Percentiles rank a stretch among this genome's conserved stretches.
Evolutionary conservation across 495 filamentous ascomycete species (phyloP).

Genomic region (Xylaria nigripes): DNA sequence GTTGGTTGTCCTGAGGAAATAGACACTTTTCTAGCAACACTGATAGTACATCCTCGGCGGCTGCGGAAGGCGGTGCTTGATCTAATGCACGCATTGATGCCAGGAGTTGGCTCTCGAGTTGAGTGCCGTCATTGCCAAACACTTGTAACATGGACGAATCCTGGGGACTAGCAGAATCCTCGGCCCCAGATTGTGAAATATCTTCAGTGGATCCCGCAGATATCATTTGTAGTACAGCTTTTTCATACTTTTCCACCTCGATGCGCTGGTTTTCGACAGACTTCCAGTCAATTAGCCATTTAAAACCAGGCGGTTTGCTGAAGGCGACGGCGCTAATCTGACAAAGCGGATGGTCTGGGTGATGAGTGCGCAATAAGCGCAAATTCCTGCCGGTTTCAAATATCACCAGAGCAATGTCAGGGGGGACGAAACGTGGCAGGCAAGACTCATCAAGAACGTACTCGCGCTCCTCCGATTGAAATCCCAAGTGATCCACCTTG

Average conservation of each 20-base stretch:
- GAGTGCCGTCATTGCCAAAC: conserved; percentile 42
- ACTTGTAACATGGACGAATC: conserved; percentile 27
- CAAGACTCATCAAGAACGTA: conserved; percentile 52
- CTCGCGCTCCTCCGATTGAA: conserved; percentile 44
- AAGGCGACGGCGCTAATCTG: conserved; percentile 36
- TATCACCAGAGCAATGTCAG: conserved; percentile 54
- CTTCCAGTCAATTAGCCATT: conserved; percentile 71
- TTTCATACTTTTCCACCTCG: conserved; percentile 57
- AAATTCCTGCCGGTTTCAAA: conserved; percentile 75
- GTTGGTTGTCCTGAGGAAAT: neutral
- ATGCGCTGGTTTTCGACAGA: conserved; percentile 56
- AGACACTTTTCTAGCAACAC: conserved; percentile 24
- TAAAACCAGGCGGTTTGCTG: conserved; percentile 48
- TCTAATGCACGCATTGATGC: conserved; percentile 44
- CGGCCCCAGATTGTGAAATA: neutral
- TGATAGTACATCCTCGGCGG: conserved; percentile 25
- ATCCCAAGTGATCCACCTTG: conserved; percentile 46
- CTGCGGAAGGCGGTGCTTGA: conserved; percentile 19
- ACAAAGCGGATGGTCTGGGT: conserved; percentile 70
- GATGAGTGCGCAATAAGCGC: conserved; percentile 60
- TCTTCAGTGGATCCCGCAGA: neutral
- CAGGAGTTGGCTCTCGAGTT: conserved; percentile 41
- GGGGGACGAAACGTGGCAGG: conserved; percentile 59
- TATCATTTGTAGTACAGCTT: conserved; percentile 31
- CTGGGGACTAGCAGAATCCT: neutral